Evolutionary conservation across 2,329 filamentous ascomycete genomes (phyloP), one percentile per base, ranked within the genome.

Genomic region (Aureobasidium mangrovei): DNA sequence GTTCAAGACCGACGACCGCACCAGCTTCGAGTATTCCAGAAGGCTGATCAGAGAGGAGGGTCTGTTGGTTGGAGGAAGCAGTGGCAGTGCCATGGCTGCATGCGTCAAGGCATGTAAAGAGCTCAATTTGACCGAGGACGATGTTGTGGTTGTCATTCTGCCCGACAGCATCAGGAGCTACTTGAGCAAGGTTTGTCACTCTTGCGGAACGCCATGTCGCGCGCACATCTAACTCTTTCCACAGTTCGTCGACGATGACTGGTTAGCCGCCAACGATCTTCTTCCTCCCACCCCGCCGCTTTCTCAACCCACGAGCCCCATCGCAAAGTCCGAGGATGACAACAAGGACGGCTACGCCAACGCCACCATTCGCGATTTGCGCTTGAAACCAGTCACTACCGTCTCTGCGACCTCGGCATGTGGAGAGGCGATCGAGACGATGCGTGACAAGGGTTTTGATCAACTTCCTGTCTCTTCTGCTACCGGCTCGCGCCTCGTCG

Each of bases 141-240:
- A 98, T 65, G 82, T 90, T 1, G 82, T 97, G 0, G 93, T 98
- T 29, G 90, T 96, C 29, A 76, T 98, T 52, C 77, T 96, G 18
- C 94, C 93, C 1, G 93, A 98, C 70, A 95, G 90, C 74, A 97
- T 98, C 67, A 82, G 93, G 65, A 96, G 89, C 72, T 98, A 98
- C 70, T 82, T 98, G 28, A 91, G 86, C 74, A 98, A 98, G 71
- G 77, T 79, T 67, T 49, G 64, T 58, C 4, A 32, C 5, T 9
- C 9, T 35, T 33, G 8, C 27, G 7, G 26, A 26, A n/a, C 9
- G 10, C 28, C 8, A 27, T 31, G 7, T 12, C 24, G 4, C 3
- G 7, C 41, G 12, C 12, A 8, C 32, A 24, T 10, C 18, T 39
- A 27, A 40, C 32, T n/a, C 12, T 5, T 28, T 8, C 8, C 29